Evolutionary conservation across 2,329 filamentous ascomycete genomes (phyloP).

Genomic region (Xylaria digitata): DNA sequence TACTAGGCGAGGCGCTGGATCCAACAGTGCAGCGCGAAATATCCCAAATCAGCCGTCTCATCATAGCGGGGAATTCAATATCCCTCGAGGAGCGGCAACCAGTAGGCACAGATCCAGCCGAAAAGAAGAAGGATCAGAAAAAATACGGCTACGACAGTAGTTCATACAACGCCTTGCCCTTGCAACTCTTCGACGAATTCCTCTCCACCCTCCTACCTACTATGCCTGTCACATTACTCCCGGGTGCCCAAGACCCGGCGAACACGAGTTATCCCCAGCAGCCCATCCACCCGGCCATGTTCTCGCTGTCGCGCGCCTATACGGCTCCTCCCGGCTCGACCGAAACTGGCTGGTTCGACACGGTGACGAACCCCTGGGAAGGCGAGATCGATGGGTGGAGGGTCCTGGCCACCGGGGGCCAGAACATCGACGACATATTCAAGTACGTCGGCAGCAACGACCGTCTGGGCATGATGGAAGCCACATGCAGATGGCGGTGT

Average conservation of each 20-base stretch:
- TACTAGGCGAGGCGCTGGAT: slow-evolving; percentile 83
- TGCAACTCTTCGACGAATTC: slow-evolving; percentile 84
- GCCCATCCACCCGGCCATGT: slow-evolving; percentile 91
- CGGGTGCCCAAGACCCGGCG: slow-evolving; percentile 85
- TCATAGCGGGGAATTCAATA: slow-evolving; percentile 93
- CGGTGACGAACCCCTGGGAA: slow-evolving; percentile 93
- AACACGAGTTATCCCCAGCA: slow-evolving; percentile 93
- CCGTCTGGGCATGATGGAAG: slow-evolving; percentile 89
- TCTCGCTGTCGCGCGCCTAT: slow-evolving; percentile 79
- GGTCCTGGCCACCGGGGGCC: slow-evolving; percentile 85
- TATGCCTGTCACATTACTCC: slow-evolving; percentile 88
- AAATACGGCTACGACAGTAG: slow-evolving; percentile 96
- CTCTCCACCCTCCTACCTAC: slow-evolving; percentile 83
- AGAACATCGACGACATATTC: slow-evolving; percentile 93
- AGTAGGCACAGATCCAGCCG: slow-evolving; percentile 53
- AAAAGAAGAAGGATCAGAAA: slow-evolving; percentile 66
- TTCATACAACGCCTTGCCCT: slow-evolving; percentile 87
- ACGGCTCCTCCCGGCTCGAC: slow-evolving; percentile 58
- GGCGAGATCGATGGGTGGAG: slow-evolving; percentile 91
- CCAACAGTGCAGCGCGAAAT: slow-evolving; percentile 68
- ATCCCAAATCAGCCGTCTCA: slow-evolving; percentile 80
- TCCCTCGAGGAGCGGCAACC: slow-evolving; percentile 52
- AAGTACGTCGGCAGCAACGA: slow-evolving; percentile 87
- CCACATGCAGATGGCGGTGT: slow-evolving; percentile 91
- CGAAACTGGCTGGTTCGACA: slow-evolving; percentile 81